Base-by-base conservation (phyloP, 305 asterid species). In the Rubia balearica region DNA sequence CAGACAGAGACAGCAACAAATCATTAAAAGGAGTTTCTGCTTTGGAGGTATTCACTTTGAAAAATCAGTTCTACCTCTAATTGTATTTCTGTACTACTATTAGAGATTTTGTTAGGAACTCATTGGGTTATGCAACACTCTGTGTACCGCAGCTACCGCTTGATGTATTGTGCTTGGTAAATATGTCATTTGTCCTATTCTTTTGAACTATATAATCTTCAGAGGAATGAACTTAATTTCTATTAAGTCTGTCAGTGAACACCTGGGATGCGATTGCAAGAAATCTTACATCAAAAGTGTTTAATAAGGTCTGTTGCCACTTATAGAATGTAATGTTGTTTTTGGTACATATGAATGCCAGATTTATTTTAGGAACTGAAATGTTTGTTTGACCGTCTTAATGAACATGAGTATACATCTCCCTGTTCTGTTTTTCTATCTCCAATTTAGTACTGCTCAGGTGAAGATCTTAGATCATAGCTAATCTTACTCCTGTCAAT, bases 1-100 rank as follows among this genome's bases (percentile, higher is more conserved):
- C 87, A 73, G 76, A 81, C 30, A 81, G 77, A 73, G 76, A 80
- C 30, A 81, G 77, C 61, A 86, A 81, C 65, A 78, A 79, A 71
- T 79, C 84, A 74, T 67, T 81, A 66, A 79, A 70, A 73, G 81
- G 77, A 63, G 75, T 86, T 57, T 74, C 83, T 36, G 98, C 98
- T 71, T 73, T 87, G 78, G 98, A 90, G 88, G 97, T 90, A 84
- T 46, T 57, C 53, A 61, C 69, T 61, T 57, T 46, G 24, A 61
- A 53, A 55, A 71, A 57, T 56, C 56, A 49, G 21, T 16, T 5
- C n/a, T 49, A 49, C 56, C 19, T 49, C n/a, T 2, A 49, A 49
- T 16, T 6, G 13, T 43, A 11, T 8, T 43, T 9, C 7, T 36
- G 4, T 36, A 36, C 40, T 36, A 36, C 40, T 36, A 36, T 36